Percentiles rank a stretch among this genome's conserved stretches.
Conservation (phyloP, 78 protist genomes). For the Isochrysis galbana region DNA sequence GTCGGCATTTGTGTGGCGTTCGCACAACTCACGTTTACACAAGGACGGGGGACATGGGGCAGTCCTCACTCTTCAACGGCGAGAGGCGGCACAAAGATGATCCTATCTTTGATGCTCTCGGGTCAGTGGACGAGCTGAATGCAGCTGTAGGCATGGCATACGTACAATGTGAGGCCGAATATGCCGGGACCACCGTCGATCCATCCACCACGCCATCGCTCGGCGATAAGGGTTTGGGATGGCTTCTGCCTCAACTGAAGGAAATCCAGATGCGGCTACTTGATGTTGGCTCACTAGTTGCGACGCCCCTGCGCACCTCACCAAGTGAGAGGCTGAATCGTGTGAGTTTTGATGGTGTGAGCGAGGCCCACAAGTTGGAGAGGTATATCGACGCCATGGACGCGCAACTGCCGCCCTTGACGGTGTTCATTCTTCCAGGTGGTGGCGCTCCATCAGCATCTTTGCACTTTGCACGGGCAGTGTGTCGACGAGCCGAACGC, state of each 20-base stretch:
- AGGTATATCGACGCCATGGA: slow-evolving; percentile 80
- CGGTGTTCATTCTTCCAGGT: slow-evolving; percentile 78
- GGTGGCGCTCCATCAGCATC: not conserved
- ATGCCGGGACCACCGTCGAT: not conserved
- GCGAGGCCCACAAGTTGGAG: slow-evolving; percentile 63
- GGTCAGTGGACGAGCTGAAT: slow-evolving; percentile 78
- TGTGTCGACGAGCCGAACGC: slow-evolving; percentile 66
- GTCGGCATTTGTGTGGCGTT: too few species aligned
- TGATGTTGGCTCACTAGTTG: slow-evolving; percentile 79
- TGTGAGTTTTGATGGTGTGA: not conserved
- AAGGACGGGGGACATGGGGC: slow-evolving; percentile 71
- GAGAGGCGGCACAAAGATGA: slow-evolving; percentile 78
- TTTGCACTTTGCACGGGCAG: slow-evolving; percentile 74
- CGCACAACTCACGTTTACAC: too few species aligned
- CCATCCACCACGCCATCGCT: not conserved
- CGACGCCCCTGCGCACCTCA: slow-evolving; percentile 68
- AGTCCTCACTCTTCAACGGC: slow-evolving; percentile 71
- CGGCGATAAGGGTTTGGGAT: not conserved
- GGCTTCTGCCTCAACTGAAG: not conserved
- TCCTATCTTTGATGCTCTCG: slow-evolving; percentile 79
- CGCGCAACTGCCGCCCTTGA: slow-evolving; percentile 67
- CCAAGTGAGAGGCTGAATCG: slow-evolving; percentile 24
- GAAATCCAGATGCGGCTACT: slow-evolving; percentile 69
- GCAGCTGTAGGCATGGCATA: slow-evolving; percentile 53
- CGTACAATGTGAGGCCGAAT: not conserved